Conservation (phyloP, 306 rosid genomes). For the Myrica gale region DNA sequence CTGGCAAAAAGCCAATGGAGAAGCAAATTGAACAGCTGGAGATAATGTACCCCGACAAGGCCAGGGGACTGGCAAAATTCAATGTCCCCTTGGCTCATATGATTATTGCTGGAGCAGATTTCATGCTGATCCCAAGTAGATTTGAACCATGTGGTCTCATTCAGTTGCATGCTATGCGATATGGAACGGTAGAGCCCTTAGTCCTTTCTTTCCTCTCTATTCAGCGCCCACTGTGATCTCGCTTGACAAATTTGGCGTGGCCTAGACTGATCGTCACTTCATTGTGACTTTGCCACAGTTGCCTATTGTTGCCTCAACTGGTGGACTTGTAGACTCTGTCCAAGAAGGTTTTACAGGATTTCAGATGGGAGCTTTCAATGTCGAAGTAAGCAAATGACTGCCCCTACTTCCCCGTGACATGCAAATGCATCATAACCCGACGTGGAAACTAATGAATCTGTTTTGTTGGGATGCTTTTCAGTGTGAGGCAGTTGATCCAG, state of each 20-base stretch:
- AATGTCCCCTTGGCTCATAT: constrained; percentile 70
- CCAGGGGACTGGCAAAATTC: constrained; percentile 72
- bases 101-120: constrained; percentile 78
- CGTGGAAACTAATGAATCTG: neutral
- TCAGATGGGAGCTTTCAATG: constrained; percentile 81
- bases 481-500: constrained; percentile 76
- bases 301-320: constrained; percentile 80
- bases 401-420: neutral
- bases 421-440: neutral
- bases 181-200: constrained; percentile 56
- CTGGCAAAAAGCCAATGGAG: constrained; percentile 75
- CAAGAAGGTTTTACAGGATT: constrained; percentile 84
- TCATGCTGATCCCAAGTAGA: constrained; percentile 70
- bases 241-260: neutral
- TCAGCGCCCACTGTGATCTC: neutral
- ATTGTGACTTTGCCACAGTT: constrained; percentile 39
- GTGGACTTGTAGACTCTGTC: constrained; percentile 82
- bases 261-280: neutral
- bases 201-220: constrained; percentile 9
- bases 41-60: constrained; percentile 55
- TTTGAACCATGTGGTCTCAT: constrained; percentile 90
- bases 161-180: constrained; percentile 87
- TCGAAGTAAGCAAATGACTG: constrained; percentile 46
- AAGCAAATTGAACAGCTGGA: constrained; percentile 68
- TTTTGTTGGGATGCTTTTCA: constrained; percentile 17